A percentile compares a stretch with the other conserved stretches of the same genome.
Evolutionary conservation across 306 rosid genomes (phyloP).

Genomic region (Ochetophila trinervis): DNA sequence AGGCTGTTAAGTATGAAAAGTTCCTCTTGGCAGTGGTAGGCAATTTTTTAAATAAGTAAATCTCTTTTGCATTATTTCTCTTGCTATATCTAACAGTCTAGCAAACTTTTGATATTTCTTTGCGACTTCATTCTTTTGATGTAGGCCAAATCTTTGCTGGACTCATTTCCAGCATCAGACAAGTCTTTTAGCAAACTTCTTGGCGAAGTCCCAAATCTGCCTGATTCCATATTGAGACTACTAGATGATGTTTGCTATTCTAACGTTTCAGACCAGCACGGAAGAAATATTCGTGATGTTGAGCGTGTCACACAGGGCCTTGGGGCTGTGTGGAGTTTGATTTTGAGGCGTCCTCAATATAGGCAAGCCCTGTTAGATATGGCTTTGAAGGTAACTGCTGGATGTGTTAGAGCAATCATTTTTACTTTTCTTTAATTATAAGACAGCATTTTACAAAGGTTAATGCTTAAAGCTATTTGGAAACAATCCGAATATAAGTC

Average conservation of each 20-base stretch:
- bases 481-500: neutral
- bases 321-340: conserved; percentile 95
- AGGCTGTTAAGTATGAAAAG: conserved; percentile 67
- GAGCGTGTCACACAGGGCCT: conserved; percentile 99
- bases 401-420: conserved; percentile 10
- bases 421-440: too few species aligned
- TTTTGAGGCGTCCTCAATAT: conserved; percentile 82
- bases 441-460: neutral
- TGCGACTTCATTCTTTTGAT: conserved; percentile 20
- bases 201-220: conserved; percentile 88
- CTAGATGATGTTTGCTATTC: conserved; percentile 76
- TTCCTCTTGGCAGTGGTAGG: conserved; percentile 88
- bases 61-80: conserved; percentile 17
- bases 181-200: conserved; percentile 93
- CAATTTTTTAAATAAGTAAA: conserved; percentile 13
- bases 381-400: conserved; percentile 66
- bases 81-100: conserved; percentile 3
- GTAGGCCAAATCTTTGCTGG: conserved; percentile 78
- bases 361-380: conserved; percentile 81
- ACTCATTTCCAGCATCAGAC: conserved; percentile 86
- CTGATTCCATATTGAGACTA: conserved; percentile 69
- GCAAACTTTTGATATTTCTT: conserved; percentile 13
- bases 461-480: conserved; percentile 5
- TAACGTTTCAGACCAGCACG: conserved; percentile 55
- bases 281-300: conserved; percentile 67